Conservation (phyloP, 176 grass and related monocot species). For the Rhynchospora pubera region DNA sequence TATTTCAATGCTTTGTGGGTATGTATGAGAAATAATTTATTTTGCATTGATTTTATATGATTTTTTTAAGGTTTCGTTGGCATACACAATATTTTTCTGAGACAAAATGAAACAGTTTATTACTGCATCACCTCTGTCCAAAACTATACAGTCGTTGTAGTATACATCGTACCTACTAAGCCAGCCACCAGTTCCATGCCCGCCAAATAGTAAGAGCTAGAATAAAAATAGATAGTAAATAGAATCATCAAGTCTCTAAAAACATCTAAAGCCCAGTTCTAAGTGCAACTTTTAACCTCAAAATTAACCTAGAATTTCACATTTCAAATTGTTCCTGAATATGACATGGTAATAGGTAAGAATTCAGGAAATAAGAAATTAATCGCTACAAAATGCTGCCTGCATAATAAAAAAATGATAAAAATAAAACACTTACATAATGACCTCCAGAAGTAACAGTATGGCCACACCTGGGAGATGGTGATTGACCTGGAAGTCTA, state of each 20-base stretch:
- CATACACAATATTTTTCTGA: background rate
- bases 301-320: background rate
- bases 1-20: background rate
- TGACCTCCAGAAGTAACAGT: slow-evolving; percentile 88
- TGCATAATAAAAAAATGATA: background rate
- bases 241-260: background rate
- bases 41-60: background rate
- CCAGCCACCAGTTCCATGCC: slow-evolving; percentile 95
- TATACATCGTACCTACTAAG: slow-evolving; percentile 94
- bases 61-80: background rate
- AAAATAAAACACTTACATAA: slow-evolving; percentile 60
- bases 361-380: background rate
- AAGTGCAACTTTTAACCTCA: background rate
- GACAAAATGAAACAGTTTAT: background rate
- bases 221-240: slow-evolving; percentile 24
- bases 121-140: slow-evolving; percentile 73
- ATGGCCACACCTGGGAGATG: slow-evolving; percentile 78
- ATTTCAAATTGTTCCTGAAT: background rate
- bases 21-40: background rate
- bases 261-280: background rate
- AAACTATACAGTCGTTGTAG: slow-evolving; percentile 91
- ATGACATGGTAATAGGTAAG: background rate
- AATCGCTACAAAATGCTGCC: background rate
- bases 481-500: slow-evolving; percentile 86
- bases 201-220: slow-evolving; percentile 94